Evolutionary conservation across 164 flowering plant species (phyloP).

Genomic region (Magnolia officinalis): DNA sequence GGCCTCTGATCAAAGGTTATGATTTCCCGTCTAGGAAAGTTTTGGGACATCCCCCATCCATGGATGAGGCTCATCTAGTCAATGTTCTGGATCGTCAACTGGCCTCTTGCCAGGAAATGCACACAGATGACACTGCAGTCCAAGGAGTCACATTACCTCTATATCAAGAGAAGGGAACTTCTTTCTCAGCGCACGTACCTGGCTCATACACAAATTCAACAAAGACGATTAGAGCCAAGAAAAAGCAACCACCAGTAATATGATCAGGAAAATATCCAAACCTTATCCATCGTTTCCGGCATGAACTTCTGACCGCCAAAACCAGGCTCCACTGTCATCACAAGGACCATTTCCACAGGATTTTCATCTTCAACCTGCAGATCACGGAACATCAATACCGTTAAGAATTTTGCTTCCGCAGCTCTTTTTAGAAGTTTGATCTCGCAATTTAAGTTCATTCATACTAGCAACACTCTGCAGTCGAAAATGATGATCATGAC

Average conservation of each 20-base stretch:
- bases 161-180: constrained; percentile 94
- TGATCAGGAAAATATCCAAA: constrained; percentile 14
- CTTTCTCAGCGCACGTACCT: constrained; percentile 76
- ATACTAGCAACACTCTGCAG: no score
- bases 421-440: no score
- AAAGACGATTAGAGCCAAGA: constrained; percentile 1
- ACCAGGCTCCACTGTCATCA: constrained; percentile 99
- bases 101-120: neutral
- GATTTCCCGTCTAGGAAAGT: neutral
- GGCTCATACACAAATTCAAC: constrained; percentile 11
- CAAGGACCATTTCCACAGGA: constrained; percentile 96
- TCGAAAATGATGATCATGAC: no score
- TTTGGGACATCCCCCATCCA: neutral
- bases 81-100: no score
- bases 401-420: no score
- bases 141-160: constrained; percentile 47
- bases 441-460: no score
- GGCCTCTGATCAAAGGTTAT: no score
- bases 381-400: neutral
- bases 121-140: neutral
- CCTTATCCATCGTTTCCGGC: constrained; percentile 97
- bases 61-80: neutral
- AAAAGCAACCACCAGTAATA: constrained; percentile 2
- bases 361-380: constrained; percentile 67
- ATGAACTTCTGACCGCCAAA: constrained; percentile 99